Conservation (phyloP, 2,329 filamentous ascomycete species). For the Fusarium papillatum region DNA sequence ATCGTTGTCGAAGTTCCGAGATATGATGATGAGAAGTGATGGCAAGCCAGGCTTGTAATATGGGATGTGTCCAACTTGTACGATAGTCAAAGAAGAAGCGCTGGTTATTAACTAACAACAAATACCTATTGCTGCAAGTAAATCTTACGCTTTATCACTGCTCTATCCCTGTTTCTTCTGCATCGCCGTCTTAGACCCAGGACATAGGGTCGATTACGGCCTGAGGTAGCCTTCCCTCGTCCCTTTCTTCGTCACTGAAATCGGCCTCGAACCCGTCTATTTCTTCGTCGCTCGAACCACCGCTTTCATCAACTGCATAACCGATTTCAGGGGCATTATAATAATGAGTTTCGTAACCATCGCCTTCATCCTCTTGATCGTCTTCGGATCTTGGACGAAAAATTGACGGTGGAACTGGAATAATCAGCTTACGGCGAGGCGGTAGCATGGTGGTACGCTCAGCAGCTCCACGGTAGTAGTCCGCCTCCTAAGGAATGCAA, state of each 20-base stretch:
- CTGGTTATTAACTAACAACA: neutral
- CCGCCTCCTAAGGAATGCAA: constrained; percentile 68
- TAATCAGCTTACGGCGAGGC: neutral
- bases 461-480: neutral
- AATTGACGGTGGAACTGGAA: neutral
- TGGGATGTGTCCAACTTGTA: neutral
- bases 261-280: neutral
- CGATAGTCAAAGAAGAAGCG: neutral
- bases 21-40: neutral
- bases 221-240: neutral
- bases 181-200: neutral
- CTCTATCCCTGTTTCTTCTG: neutral
- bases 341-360: neutral
- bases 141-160: constrained; percentile 11
- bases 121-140: neutral
- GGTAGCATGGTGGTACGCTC: neutral
- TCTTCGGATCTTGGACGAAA: neutral
- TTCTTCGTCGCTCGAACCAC: neutral
- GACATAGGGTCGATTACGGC: neutral
- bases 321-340: neutral
- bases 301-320: neutral
- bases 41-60: neutral
- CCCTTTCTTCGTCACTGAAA: neutral
- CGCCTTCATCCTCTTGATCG: neutral
- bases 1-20: neutral